Conservation (phyloP, 75 land plant genomes). For the Gnetum montanum region DNA sequence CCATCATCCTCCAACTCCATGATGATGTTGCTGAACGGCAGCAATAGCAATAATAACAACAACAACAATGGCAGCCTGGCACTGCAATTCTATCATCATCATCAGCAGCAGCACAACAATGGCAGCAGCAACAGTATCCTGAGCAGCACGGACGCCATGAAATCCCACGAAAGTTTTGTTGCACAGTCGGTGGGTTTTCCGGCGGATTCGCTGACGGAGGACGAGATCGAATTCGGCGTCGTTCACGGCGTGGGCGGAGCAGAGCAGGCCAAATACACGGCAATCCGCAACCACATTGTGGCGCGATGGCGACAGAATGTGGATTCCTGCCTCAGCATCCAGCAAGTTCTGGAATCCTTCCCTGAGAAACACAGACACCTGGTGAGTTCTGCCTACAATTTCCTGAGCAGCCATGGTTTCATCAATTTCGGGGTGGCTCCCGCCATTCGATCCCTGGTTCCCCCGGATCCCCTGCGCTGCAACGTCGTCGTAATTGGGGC, state of each 20-base stretch:
- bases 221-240: constrained; percentile 88
- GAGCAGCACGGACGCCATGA: not conserved
- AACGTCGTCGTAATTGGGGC: constrained; percentile 83
- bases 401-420: constrained; percentile 63
- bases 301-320: constrained; percentile 78
- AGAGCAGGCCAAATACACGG: constrained; percentile 92
- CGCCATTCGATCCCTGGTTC: constrained; percentile 53
- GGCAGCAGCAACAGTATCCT: no score
- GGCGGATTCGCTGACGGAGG: constrained; percentile 80
- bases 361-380: constrained; percentile 48
- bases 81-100: no score
- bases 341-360: constrained; percentile 40
- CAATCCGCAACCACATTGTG: constrained; percentile 81
- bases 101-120: no score
- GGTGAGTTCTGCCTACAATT: constrained; percentile 64
- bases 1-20: no score
- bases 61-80: no score
- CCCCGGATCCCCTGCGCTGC: constrained; percentile 40
- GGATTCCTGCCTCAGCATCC: constrained; percentile 52
- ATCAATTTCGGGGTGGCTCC: constrained; percentile 95
- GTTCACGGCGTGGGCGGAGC: constrained; percentile 61
- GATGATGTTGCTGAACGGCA: no score
- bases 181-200: constrained; percentile 88
- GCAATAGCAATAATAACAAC: no score
- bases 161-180: constrained; percentile 65